phyloP scores from a whole-genome alignment of 768 basidiomycete species.

The Hygrophoropsis aurantiaca region DNA sequence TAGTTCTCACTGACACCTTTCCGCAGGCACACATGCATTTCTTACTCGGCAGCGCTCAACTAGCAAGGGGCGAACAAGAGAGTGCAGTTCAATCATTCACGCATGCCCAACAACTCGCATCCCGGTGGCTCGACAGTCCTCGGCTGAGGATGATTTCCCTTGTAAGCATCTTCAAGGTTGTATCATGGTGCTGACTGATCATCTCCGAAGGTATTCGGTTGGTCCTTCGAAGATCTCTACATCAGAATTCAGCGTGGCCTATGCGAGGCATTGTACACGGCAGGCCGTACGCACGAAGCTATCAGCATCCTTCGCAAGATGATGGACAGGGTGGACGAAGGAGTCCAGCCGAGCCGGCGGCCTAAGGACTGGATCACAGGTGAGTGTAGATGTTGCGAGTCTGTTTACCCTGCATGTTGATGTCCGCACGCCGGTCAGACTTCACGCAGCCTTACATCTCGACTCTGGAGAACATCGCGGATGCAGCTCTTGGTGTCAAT shows the following conservation, averaged over 20 bases:
- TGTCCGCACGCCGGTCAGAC: too few relatives aligned
- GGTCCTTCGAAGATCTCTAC: conserved; percentile 12
- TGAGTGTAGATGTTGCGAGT: neutral
- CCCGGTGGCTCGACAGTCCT: neutral
- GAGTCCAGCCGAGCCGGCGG: neutral
- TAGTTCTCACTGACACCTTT: neutral
- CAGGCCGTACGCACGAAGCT: neutral
- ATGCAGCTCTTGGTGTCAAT: too few relatives aligned
- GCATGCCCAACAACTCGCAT: neutral
- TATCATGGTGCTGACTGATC: neutral
- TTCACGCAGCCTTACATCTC: too few relatives aligned
- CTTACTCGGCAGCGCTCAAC: neutral
- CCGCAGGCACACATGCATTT: too few relatives aligned
- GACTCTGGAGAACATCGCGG: too few relatives aligned
- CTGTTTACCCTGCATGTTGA: neutral
- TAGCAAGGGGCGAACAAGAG: neutral
- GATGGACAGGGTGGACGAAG: too few relatives aligned
- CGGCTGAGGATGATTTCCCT: conserved; percentile 7
- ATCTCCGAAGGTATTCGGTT: conserved; percentile 8
- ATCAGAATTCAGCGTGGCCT: neutral
- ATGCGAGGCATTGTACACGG: neutral
- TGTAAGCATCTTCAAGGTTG: neutral
- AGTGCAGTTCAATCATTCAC: neutral
- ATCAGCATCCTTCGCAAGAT: too few relatives aligned
- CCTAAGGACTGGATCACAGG: neutral